Evolutionary conservation across 2,329 filamentous ascomycete species (phyloP), one percentile per base, ranked within the genome.

Genomic region (Fusarium xylarioides): DNA sequence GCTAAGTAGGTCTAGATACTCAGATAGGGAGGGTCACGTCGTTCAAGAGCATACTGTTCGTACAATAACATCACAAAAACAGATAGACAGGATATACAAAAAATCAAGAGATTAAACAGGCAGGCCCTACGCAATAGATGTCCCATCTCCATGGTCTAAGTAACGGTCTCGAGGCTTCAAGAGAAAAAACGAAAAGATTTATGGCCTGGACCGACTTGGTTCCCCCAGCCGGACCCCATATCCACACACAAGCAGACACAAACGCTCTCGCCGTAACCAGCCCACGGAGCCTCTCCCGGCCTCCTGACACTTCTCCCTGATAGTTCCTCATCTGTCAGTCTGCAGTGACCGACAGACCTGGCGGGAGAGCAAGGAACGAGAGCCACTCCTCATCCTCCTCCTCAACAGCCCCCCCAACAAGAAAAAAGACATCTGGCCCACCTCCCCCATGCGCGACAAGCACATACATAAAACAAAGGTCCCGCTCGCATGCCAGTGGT

Each of bases 141-240:
- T 77, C 74, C 77, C 78, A 79, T 80, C 79, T 80, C 78, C 80
- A 80, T 81, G 80, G 76, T 82, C 81, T 80, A 81, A 80, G 70
- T 78, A 79, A 78, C 77, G 75, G 73, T 79, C 76, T 78, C 75
- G 74, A 80, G 77, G 77, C 76, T 77, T 76, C 73, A 75, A 81
- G 80, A 81, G 80, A 83, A 84, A 84, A 83, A 84, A 83, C 77
- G 80, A 84, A 81, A 84, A 83, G 80, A 84, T 85, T 80, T 84
- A 85, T 85, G 80, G 84, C 83, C 82, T 84, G 84, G 81, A 80
- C 70, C 76, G 64, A 68, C 75, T 62, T 50, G 68, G 71, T 76
- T 74, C 62, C 63, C 76, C 73, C 63, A 74, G 69, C 32, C 75
- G 59, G 66, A 58, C 68, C 68, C 76, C 75, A 70, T 71, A 70